Conservation (phyloP, 2,329 filamentous ascomycete genomes). For the Ophiostoma himal-ulmi region DNA sequence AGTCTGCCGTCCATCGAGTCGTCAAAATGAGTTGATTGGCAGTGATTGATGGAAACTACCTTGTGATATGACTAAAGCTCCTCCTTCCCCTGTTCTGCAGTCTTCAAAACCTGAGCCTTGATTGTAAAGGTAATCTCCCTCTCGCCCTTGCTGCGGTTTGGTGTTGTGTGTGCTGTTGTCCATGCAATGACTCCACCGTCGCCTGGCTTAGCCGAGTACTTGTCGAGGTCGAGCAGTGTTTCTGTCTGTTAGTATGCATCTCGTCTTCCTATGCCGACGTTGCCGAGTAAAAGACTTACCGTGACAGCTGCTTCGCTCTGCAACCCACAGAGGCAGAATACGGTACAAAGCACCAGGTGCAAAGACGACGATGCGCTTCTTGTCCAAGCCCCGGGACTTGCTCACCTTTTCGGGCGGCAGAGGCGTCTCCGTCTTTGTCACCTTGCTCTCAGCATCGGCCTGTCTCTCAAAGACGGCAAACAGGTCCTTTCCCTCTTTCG, state of each 20-base stretch:
- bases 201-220: neutral
- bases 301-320: neutral
- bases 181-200: neutral
- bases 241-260: neutral
- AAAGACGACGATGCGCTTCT: neutral
- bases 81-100: neutral
- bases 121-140: neutral
- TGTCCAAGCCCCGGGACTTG: neutral
- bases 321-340: neutral
- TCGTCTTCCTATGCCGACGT: neutral
- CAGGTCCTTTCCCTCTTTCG: neutral
- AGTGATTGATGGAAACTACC: too few species aligned
- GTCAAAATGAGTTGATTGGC: neutral
- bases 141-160: neutral
- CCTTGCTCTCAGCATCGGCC: neutral
- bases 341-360: neutral
- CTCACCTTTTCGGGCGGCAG: neutral
- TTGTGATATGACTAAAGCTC: neutral
- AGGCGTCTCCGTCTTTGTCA: neutral
- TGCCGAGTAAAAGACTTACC: neutral
- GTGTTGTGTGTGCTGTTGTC: neutral
- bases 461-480: neutral
- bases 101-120: neutral
- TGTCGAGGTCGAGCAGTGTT: neutral
- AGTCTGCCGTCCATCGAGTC: neutral